Evolutionary conservation across 129 eudicot species (phyloP), one percentile per base, ranked within the genome.

Genomic region (Tanacetum coccineum): DNA sequence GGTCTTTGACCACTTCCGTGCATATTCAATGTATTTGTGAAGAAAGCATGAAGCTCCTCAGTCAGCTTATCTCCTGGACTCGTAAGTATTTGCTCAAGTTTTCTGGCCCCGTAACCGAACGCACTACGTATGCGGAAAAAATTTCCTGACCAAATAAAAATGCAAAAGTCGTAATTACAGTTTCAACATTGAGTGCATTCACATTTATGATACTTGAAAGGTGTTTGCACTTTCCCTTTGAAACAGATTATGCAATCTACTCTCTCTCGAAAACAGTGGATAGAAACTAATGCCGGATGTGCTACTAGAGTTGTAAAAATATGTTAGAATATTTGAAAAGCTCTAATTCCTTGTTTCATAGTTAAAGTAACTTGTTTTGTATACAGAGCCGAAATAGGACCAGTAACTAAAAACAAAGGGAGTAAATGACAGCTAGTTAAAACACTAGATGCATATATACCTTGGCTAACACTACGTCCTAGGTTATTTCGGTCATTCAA

Each of bases 391-490:
- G 9, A 36, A 6, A 36, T 8, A 36, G 9, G 42, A 36, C 42
- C 42, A 36, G 42, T 36, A 36, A 62, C 42, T 36, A 6, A 36
- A 36, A 36, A 13, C 54, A 49, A 12, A 49, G 2, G 18, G 54
- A 49, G 42, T 36, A 36, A 36, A 36, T 36, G 42, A 36, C 42
- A 36, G 9, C 9, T 36, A 36, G 42, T 36, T 36, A 7, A 36
- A 6, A 6, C 9, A 6, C 42, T 11, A 56, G 55, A 25, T 7
- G 46, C 13, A 66, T 81, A 85, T 95, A 68, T 83, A 93, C 99
- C 96, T 93, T 89, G 83, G 80, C 93, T 88, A 46, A 93, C 92
- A 71, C 99, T 88, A 18, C 96, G 89, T 15, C 99, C 99, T 51
- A 93, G 87, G 77, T 93, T 93, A 75, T 93, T 93, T 55, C 57